Conservation (phyloP, 2,329 filamentous ascomycete genomes). For the Colletotrichum gloeosporioides region DNA sequence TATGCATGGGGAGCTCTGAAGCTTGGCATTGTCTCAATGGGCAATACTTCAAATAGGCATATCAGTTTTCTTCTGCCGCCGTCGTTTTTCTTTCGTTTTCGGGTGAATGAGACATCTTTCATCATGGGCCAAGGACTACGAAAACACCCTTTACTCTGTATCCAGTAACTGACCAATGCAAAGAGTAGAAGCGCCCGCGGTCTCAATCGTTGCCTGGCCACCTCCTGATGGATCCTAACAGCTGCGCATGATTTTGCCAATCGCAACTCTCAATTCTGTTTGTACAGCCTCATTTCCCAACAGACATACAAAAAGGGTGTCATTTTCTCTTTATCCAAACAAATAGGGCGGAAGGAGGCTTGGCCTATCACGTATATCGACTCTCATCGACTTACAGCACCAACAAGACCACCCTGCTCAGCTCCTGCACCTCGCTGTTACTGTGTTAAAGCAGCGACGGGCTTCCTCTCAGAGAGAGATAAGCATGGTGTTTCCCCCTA, state of each 20-base stretch:
- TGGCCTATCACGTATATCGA: constrained; percentile 17
- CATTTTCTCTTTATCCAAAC: background rate
- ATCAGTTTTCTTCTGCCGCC: background rate
- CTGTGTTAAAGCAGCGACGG: background rate
- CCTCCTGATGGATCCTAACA: background rate
- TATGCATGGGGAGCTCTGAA: background rate
- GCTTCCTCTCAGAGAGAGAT: background rate
- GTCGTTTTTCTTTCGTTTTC: background rate
- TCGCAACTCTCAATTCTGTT: accelerated
- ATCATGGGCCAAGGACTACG: background rate
- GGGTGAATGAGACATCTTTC: background rate
- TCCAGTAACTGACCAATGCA: background rate
- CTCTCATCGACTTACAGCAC: background rate
- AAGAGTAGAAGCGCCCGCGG: background rate
- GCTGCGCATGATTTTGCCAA: background rate
- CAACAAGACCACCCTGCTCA: background rate
- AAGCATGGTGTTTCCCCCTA: background rate
- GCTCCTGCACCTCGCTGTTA: background rate
- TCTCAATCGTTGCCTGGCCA: background rate
- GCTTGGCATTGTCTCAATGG: background rate
- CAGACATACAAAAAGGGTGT: background rate
- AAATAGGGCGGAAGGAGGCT: constrained; percentile 22
- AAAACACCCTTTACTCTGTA: background rate
- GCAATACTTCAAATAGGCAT: background rate
- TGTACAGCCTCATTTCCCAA: background rate